These are phyloP conservation scores for Melaleuca alternifolia DNA, from an alignment of 345 rosid species.

Conservation along the genomic window DNA sequence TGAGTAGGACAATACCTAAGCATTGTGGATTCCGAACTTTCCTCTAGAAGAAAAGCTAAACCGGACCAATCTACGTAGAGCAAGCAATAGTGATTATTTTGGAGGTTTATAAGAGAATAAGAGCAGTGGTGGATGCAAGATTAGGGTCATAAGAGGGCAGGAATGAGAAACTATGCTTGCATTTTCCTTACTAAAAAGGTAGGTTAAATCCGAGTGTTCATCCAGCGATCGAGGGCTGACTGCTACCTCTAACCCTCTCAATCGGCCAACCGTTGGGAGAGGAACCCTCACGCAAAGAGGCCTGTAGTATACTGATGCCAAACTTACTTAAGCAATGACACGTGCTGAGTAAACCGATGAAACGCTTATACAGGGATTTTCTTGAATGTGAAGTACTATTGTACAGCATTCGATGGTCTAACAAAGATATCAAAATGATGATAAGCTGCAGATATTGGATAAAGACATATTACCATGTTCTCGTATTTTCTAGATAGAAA, in stretches of 20 bases:
- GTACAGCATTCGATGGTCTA: background rate
- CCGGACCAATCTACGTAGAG: background rate
- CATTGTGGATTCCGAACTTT: background rate
- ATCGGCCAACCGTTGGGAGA: background rate
- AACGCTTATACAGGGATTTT: background rate
- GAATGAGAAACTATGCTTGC: background rate
- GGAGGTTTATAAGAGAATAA: background rate
- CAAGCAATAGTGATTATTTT: background rate
- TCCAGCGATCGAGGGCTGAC: background rate
- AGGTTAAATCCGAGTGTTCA: background rate
- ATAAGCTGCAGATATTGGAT: background rate
- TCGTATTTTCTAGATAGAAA: background rate
- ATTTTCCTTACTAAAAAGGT: background rate
- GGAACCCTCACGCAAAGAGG: background rate
- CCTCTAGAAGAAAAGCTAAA: background rate
- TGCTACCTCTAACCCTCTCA: background rate
- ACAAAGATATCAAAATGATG: background rate
- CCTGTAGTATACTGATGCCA: background rate
- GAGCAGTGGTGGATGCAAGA: background rate
- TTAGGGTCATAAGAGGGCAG: background rate
- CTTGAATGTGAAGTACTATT: background rate
- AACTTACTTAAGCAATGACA: background rate
- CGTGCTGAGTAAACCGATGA: background rate
- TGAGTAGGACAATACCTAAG: background rate
- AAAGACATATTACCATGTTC: background rate